Evolutionary conservation across 805 yeast species (phyloP).

Genomic region (Wickerhamomyces ciferrii): DNA sequence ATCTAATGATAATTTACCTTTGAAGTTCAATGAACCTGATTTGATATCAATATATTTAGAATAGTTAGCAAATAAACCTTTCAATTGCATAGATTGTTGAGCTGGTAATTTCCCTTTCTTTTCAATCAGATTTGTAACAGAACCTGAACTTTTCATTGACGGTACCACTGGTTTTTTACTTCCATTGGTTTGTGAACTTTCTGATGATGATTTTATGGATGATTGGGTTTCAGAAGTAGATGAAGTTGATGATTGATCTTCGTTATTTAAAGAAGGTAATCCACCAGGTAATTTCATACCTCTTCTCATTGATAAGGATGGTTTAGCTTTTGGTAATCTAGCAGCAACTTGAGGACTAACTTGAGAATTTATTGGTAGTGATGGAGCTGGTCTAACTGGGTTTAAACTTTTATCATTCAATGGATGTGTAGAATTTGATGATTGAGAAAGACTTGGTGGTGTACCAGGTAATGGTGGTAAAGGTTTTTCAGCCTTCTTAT

Average conservation of each 20-base stretch:
- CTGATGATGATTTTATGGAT: conserved; percentile 9
- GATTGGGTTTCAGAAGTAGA: conserved; percentile 23
- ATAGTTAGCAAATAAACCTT: conserved; percentile 75
- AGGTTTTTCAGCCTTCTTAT: conserved; percentile 24
- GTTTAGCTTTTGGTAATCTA: conserved; percentile 68
- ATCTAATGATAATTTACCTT: conserved; percentile 89
- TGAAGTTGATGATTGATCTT: conserved; percentile 19
- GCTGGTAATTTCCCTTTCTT: conserved; percentile 17
- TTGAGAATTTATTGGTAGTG: conserved; percentile 38
- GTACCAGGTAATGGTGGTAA: conserved; percentile 36
- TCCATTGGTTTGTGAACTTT: conserved; percentile 4
- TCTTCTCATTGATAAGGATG: conserved; percentile 78
- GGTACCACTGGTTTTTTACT: background rate
- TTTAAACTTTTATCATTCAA: conserved; percentile 9
- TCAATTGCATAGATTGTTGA: conserved; percentile 25
- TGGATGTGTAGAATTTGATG: conserved; percentile 2
- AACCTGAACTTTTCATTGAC: conserved; percentile 3
- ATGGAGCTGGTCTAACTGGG: conserved; percentile 24
- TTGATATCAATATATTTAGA: conserved; percentile 87
- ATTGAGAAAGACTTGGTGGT: conserved; percentile 1
- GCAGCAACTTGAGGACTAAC: conserved; percentile 79
- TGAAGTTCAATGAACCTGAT: conserved; percentile 86
- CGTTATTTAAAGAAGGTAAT: conserved; percentile 48
- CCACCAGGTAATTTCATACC: conserved; percentile 84
- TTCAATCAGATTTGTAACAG: conserved; percentile 19